These are phyloP conservation scores for Penicillium sp. DNA, from an alignment of 2,329 filamentous ascomycete genomes.

Conservation along the genomic window DNA sequence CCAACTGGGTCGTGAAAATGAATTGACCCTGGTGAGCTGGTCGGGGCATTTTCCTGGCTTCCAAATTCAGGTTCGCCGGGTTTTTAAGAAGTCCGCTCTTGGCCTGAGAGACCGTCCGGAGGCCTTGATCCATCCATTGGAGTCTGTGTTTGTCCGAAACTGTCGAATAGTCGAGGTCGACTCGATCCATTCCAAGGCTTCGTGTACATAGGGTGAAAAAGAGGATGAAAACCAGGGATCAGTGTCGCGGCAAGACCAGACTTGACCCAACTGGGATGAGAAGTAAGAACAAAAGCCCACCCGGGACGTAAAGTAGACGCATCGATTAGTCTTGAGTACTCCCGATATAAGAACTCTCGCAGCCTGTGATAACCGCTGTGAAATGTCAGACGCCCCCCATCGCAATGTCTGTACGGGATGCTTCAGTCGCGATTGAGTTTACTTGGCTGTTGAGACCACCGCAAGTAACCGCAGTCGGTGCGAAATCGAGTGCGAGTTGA, in stretches of 20 bases:
- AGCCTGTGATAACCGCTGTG: not conserved
- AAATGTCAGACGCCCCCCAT: constrained; percentile 4
- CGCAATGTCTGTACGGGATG: constrained; percentile 1
- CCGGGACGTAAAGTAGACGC: not conserved
- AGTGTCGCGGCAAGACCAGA: not conserved
- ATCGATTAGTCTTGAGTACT: not conserved
- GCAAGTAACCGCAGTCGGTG: constrained; percentile 18
- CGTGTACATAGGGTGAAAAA: constrained; percentile 7
- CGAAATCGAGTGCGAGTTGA: constrained; percentile 23
- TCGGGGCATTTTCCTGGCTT: not conserved
- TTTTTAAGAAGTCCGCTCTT: not conserved
- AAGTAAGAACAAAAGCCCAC: not conserved
- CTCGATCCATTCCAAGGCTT: constrained; percentile 2
- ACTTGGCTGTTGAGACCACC: constrained; percentile 10
- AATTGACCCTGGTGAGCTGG: not conserved
- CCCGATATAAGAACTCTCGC: not conserved
- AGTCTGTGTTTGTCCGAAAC: constrained; percentile 6
- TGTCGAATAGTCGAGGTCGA: constrained; percentile 13
- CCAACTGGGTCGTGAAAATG: not conserved
- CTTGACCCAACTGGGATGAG: not conserved
- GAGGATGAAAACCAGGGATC: not conserved
- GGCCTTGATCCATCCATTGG: not conserved
- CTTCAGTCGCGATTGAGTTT: not conserved
- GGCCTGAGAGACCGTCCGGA: not conserved
- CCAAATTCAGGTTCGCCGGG: not conserved